Evolutionary conservation across 2,329 filamentous ascomycete species (phyloP).

Genomic region (Fonsecaea monophora): DNA sequence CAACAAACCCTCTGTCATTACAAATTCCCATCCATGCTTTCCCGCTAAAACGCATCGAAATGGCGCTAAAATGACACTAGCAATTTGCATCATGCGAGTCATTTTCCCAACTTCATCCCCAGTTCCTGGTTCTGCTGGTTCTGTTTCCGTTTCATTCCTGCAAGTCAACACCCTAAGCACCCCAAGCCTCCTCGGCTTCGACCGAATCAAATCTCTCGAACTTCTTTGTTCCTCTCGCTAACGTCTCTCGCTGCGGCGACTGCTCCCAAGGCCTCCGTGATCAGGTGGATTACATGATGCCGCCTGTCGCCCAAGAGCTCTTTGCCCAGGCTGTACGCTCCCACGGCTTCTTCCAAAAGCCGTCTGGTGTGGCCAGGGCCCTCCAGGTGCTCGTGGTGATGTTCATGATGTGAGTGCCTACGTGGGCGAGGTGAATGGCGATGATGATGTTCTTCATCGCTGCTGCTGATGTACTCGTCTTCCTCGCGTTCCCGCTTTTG

Average conservation of each 20-base stretch:
- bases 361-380: conserved; percentile 4
- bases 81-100: neutral
- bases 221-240: conserved; percentile 47
- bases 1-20: neutral
- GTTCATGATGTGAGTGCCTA: neutral
- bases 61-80: neutral
- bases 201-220: neutral
- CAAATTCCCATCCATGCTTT: neutral
- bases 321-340: conserved; percentile 16
- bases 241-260: conserved; percentile 46
- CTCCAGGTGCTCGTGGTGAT: conserved; percentile 6
- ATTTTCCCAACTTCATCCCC: neutral
- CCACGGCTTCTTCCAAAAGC: conserved; percentile 13
- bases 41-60: neutral
- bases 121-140: no score
- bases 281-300: conserved; percentile 13
- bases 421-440: neutral
- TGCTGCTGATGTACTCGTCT: neutral
- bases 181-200: neutral
- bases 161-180: neutral
- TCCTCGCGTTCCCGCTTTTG: neutral
- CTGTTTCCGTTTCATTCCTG: no score
- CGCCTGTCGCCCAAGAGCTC: conserved; percentile 14
- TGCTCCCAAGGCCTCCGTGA: conserved; percentile 13
- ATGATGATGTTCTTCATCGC: conserved; percentile 8